A percentile compares a stretch with the other conserved stretches of the same genome.
Conservation (phyloP, 441 rosid genomes). For the Brassica hybrid region DNA sequence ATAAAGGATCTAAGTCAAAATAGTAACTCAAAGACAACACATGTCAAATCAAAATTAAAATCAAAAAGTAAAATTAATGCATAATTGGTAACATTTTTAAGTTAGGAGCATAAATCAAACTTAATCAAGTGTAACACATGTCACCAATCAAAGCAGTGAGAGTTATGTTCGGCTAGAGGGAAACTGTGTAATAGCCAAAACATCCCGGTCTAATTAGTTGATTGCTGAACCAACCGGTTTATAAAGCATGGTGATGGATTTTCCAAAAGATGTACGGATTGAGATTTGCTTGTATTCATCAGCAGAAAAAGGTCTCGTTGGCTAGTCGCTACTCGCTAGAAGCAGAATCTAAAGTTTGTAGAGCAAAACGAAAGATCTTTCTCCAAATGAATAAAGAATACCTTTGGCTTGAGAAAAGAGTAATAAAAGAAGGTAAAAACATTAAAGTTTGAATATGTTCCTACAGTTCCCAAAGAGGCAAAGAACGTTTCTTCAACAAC, state of each 20-base stretch:
- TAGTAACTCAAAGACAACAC: too few relatives aligned
- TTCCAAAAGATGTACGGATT: background rate
- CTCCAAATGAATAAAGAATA: conserved; percentile 55
- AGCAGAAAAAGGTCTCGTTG: background rate
- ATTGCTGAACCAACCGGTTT: background rate
- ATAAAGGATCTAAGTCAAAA: too few relatives aligned
- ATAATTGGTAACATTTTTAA: too few relatives aligned
- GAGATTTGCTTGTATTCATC: background rate
- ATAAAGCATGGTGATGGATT: background rate
- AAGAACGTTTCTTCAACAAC: conserved; percentile 54
- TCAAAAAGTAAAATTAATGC: too few relatives aligned
- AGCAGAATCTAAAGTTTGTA: conserved; percentile 36
- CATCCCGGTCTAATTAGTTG: background rate
- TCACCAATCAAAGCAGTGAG: too few relatives aligned
- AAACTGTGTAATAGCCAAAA: background rate
- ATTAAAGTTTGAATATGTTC: conserved; percentile 40
- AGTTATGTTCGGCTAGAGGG: too few relatives aligned
- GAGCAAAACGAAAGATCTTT: conserved; percentile 21
- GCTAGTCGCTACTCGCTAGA: conserved; percentile 17
- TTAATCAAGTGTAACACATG: too few relatives aligned
- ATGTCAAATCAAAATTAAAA: too few relatives aligned
- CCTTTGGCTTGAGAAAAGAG: conserved; percentile 50
- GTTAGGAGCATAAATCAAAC: too few relatives aligned
- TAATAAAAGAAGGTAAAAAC: conserved; percentile 38
- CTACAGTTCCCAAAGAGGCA: conserved; percentile 45